Evolutionary conservation across 1,284 basidiomycete genomes (phyloP).

Genomic region (Cyathus pygmaeus): DNA sequence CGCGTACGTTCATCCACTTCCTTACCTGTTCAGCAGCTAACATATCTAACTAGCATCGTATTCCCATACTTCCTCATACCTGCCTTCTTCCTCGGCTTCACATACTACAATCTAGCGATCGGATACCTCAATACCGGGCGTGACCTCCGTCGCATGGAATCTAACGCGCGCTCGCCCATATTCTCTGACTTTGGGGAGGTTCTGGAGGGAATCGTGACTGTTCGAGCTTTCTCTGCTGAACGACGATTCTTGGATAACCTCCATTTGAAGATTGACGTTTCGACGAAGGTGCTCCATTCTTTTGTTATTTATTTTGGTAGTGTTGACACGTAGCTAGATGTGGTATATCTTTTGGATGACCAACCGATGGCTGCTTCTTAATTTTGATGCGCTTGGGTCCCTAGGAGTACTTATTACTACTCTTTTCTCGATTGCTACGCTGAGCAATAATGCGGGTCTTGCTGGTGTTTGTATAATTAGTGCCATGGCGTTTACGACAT

Average conservation of each 20-base stretch:
- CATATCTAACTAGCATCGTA: slow-evolving; percentile 38
- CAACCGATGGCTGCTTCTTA: slow-evolving; percentile 80
- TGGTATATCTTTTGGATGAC: slow-evolving; percentile 87
- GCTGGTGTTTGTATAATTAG: slow-evolving; percentile 90
- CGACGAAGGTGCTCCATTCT: slow-evolving; percentile 60
- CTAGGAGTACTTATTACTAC: slow-evolving; percentile 73
- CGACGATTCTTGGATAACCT: slow-evolving; percentile 78
- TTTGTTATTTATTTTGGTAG: background rate
- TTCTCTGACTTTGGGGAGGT: slow-evolving; percentile 85
- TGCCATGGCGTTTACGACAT: slow-evolving; percentile 54
- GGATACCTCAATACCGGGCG: slow-evolving; percentile 82
- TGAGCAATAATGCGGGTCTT: slow-evolving; percentile 72
- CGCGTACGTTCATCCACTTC: slow-evolving; percentile 49
- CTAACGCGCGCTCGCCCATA: slow-evolving; percentile 77
- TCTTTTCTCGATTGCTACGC: slow-evolving; percentile 78
- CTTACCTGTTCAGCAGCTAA: slow-evolving; percentile 1
- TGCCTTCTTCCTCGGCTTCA: slow-evolving; percentile 70
- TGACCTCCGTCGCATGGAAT: slow-evolving; percentile 83
- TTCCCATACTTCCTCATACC: slow-evolving; percentile 69
- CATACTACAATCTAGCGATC: slow-evolving; percentile 71
- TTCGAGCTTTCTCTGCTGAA: slow-evolving; percentile 90
- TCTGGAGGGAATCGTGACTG: slow-evolving; percentile 81
- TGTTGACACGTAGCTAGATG: slow-evolving; percentile 55
- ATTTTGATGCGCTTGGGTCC: slow-evolving; percentile 81
- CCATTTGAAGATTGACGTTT: slow-evolving; percentile 71